Evolutionary conservation across 176 grass and related monocot species (phyloP).

Genomic region (Pontederia crassipes): DNA sequence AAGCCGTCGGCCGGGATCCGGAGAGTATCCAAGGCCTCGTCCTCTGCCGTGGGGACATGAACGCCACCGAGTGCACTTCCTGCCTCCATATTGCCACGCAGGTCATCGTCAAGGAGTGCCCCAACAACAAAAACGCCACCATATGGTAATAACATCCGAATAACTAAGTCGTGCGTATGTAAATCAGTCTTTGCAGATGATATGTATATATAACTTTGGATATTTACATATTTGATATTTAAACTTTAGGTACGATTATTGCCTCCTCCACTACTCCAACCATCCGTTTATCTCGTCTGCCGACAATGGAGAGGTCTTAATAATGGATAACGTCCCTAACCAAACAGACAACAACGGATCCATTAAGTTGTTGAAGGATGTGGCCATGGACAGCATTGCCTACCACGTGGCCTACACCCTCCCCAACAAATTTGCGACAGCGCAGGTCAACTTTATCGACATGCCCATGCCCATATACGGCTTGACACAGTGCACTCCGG

Average conservation of each 20-base stretch:
- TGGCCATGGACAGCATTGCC: constrained; percentile 17
- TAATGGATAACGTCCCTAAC: neutral
- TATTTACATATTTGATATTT: too few species aligned
- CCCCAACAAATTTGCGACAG: constrained; percentile 29
- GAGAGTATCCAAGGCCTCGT: constrained; percentile 22
- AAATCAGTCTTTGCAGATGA: too few species aligned
- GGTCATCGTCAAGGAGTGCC: constrained; percentile 1
- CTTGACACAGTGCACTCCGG: constrained; percentile 41
- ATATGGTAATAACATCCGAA: neutral
- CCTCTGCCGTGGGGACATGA: constrained; percentile 31
- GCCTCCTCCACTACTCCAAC: constrained; percentile 35
- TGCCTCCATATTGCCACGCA: constrained; percentile 5
- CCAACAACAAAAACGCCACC: neutral
- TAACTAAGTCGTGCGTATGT: too few species aligned
- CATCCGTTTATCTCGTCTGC: constrained; percentile 20
- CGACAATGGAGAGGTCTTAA: constrained; percentile 12
- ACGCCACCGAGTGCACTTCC: constrained; percentile 21
- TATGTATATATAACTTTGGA: too few species aligned
- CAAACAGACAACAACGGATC: constrained; percentile 17
- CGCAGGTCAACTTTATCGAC: constrained; percentile 14
- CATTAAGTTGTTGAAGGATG: neutral
- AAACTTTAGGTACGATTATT: constrained; percentile 24
- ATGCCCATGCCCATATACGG: constrained; percentile 26
- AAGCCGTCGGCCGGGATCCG: constrained; percentile 9
- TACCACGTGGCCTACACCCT: constrained; percentile 4